Evolutionary conservation across 78 protist species (phyloP).

Genomic region (Mantamonas sphyraenae): DNA sequence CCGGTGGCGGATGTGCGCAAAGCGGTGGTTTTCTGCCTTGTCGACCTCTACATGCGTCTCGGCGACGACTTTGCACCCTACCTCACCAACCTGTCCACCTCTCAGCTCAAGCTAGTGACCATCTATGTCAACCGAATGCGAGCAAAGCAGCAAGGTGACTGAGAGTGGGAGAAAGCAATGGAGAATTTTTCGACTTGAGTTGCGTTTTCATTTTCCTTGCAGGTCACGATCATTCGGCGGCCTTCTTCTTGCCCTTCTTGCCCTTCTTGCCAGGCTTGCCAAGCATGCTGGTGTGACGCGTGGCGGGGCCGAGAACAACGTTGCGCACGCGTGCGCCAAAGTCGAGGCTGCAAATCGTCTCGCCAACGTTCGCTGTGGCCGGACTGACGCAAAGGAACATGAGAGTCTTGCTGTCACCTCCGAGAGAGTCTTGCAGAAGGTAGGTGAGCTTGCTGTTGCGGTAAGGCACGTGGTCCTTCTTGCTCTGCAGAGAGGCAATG

Average conservation of each 20-base stretch:
- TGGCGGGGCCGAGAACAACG: too few species aligned
- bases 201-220: too few species aligned
- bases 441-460: constrained; percentile 51
- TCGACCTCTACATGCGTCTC: constrained; percentile 10
- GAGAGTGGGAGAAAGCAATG: too few species aligned
- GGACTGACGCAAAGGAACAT: constrained; percentile 49
- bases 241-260: too few species aligned
- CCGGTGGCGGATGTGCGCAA: constrained; percentile 14
- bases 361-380: constrained; percentile 39
- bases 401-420: constrained; percentile 54
- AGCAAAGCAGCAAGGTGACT: too few species aligned
- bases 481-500: constrained; percentile 33
- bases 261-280: too few species aligned
- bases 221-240: too few species aligned
- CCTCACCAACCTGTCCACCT: constrained; percentile 3
- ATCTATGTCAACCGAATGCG: constrained; percentile 22
- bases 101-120: constrained; percentile 25
- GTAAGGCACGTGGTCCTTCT: constrained; percentile 39
- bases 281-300: too few species aligned
- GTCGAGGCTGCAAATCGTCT: constrained; percentile 25
- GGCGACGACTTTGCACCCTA: constrained; percentile 1
- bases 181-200: too few species aligned
- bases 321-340: constrained; percentile 1
- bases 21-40: constrained; percentile 20
- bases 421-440: constrained; percentile 42